Evolutionary conservation across 345 rosid species (phyloP).

Genomic region (Lagerstroemia speciosa): DNA sequence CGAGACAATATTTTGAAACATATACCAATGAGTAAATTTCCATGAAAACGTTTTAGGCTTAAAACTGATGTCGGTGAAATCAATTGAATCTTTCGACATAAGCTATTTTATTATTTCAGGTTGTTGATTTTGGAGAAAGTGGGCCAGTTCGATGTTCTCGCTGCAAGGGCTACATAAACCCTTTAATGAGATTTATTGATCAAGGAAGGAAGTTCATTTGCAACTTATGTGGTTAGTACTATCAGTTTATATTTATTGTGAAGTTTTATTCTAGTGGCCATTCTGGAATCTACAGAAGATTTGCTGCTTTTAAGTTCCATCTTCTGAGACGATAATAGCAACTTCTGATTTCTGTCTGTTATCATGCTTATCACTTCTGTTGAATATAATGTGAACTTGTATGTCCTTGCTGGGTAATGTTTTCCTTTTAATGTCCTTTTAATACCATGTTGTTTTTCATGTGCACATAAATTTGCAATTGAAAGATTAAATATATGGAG

Average conservation of each 20-base stretch:
- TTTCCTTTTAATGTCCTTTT: not conserved
- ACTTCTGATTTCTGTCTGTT: not conserved
- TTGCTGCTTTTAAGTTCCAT: not conserved
- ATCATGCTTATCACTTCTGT: not conserved
- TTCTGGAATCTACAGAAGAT: not conserved
- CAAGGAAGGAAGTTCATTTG: slow-evolving; percentile 86
- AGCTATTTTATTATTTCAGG: slow-evolving; percentile 28
- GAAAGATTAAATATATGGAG: not conserved
- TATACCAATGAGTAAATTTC: not conserved
- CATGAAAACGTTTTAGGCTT: not conserved
- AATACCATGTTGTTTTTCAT: not conserved
- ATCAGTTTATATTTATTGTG: not conserved
- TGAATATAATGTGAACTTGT: not conserved
- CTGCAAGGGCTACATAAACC: slow-evolving; percentile 93
- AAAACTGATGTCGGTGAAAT: not conserved
- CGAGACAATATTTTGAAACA: not conserved
- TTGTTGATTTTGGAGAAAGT: slow-evolving; percentile 87
- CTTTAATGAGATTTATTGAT: slow-evolving; percentile 84
- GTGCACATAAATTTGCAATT: not conserved
- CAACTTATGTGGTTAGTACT: slow-evolving; percentile 49
- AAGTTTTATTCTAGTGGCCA: not conserved
- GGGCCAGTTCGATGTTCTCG: slow-evolving; percentile 93
- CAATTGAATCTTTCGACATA: not conserved
- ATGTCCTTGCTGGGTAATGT: not conserved
- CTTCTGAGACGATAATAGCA: not conserved